Percentiles rank a stretch among this genome's conserved stretches.
Evolutionary conservation across 352 stramenopile genomes (phyloP).

Genomic region (Aphanomyces stellatus): DNA sequence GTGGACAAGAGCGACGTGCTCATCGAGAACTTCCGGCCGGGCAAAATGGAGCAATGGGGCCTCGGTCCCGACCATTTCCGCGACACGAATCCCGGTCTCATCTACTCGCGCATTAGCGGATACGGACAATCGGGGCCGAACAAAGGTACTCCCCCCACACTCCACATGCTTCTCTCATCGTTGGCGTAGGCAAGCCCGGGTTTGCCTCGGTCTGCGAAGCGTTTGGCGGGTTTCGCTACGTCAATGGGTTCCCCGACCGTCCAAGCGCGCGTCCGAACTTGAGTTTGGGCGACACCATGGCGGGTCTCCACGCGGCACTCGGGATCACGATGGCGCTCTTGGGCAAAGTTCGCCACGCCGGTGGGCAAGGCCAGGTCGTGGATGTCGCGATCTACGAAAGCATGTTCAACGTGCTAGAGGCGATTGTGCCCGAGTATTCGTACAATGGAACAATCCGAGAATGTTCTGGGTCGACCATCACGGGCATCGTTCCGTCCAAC

Average conservation of each 20-base stretch:
- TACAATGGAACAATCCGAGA: slow-evolving; percentile 69
- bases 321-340: slow-evolving; percentile 76
- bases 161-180: background rate
- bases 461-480: slow-evolving; percentile 81
- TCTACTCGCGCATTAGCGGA: slow-evolving; percentile 78
- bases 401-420: slow-evolving; percentile 84
- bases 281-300: slow-evolving; percentile 75
- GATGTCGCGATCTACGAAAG: slow-evolving; percentile 84
- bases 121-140: slow-evolving; percentile 82
- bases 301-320: slow-evolving; percentile 70
- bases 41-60: slow-evolving; percentile 81
- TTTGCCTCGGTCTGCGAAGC: slow-evolving; percentile 84
- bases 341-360: slow-evolving; percentile 40
- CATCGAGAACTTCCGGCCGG: slow-evolving; percentile 85
- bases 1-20: slow-evolving; percentile 70
- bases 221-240: slow-evolving; percentile 78
- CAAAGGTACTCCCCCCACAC: slow-evolving; percentile 9
- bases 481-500: slow-evolving; percentile 80
- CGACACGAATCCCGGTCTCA: slow-evolving; percentile 60
- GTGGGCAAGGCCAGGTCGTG: slow-evolving; percentile 50
- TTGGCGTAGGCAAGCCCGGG: slow-evolving; percentile 32
- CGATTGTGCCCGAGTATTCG: slow-evolving; percentile 76
- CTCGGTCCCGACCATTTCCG: slow-evolving; percentile 71
- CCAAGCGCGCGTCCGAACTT: slow-evolving; percentile 73
- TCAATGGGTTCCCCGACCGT: slow-evolving; percentile 79